Evolutionary conservation across 306 rosid genomes (phyloP), one percentile per base, ranked within the genome.

Genomic region (Alnus glutinosa): DNA sequence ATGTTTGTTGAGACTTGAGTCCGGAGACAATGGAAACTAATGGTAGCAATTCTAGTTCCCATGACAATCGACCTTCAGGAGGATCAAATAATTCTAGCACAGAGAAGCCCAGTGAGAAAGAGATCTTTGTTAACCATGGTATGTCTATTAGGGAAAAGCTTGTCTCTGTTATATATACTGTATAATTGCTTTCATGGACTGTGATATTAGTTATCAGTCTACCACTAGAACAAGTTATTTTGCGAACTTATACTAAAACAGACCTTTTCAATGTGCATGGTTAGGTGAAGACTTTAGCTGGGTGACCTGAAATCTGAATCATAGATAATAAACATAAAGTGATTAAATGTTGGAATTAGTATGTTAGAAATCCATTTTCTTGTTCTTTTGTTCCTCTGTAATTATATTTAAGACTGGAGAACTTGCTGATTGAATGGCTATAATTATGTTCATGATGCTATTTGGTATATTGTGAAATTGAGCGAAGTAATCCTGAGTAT

Each of bases 91-190:
- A 44, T 75, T 73, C 80, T 66, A 72, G 61, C 76, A 79, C 68
- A 19, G 90, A 80, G 77, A 84, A 77, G 72, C 78, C 61, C 50
- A 28, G 30, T 36, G 87, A 75, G 81, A 83, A 86, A 74, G 85
- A 75, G 13, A 82, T 77, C 77, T 90, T 80, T 83, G 81, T 86
- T 28, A 90, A 86, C 70, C 89, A 83, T 68, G 92, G 94, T 88
- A 81, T 42, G 76, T 48, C 39, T 68, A 51, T 74, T 4, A 5
- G 7, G 32, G 64, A 55, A 77, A 49, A 39, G 32, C 72, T 71
- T 37, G 64, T 75, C 39, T 71, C n/a, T 55, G 30, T 67, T 77
- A 18, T 69, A 4, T 19, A 50, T 13, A 48, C 3, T 7, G 12
- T 73, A 34, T 52, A 73, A 49, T 73, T 73, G 10, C 71, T 50